A percentile compares a stretch with the other conserved stretches of the same genome.
Conservation (phyloP, 179 eudicot genomes). For the Spergularia azorica region DNA sequence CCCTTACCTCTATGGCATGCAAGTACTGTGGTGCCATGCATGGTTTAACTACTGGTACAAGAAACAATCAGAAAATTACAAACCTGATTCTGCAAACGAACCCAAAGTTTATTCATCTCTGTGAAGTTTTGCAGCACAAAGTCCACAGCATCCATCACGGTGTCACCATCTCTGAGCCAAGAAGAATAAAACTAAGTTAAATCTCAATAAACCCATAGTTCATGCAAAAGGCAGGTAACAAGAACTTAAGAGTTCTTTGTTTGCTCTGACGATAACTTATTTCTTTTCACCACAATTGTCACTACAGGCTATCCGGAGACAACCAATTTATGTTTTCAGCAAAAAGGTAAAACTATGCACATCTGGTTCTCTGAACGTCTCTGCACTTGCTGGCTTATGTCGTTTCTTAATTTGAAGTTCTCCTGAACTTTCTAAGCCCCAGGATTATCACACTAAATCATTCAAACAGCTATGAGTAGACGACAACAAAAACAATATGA, state of each 20-base stretch:
- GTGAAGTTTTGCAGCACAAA: constrained; percentile 94
- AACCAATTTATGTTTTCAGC: too few species aligned
- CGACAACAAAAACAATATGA: too few species aligned
- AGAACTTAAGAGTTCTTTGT: not conserved
- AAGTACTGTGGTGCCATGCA: constrained; percentile 51
- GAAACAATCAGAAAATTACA: constrained; percentile 26
- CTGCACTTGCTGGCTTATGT: too few species aligned
- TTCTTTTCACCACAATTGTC: not conserved
- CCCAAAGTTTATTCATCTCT: constrained; percentile 99
- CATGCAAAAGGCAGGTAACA: not conserved
- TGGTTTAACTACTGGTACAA: constrained; percentile 22
- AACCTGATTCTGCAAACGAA: constrained; percentile 97
- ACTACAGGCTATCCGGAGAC: too few species aligned
- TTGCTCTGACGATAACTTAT: not conserved
- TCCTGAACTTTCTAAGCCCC: too few species aligned
- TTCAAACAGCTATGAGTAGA: too few species aligned
- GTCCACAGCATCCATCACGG: constrained; percentile 91
- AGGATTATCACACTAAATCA: too few species aligned
- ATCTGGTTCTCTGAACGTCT: too few species aligned
- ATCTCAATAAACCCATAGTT: not conserved
- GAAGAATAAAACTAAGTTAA: constrained; percentile 5
- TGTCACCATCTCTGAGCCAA: constrained; percentile 72
- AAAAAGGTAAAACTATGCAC: too few species aligned
- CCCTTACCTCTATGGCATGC: constrained; percentile 66
- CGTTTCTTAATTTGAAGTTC: too few species aligned